Evolutionary conservation across 2,329 filamentous ascomycete genomes (phyloP), one percentile per base, ranked within the genome.

Genomic region (Paecilomyces sp.): DNA sequence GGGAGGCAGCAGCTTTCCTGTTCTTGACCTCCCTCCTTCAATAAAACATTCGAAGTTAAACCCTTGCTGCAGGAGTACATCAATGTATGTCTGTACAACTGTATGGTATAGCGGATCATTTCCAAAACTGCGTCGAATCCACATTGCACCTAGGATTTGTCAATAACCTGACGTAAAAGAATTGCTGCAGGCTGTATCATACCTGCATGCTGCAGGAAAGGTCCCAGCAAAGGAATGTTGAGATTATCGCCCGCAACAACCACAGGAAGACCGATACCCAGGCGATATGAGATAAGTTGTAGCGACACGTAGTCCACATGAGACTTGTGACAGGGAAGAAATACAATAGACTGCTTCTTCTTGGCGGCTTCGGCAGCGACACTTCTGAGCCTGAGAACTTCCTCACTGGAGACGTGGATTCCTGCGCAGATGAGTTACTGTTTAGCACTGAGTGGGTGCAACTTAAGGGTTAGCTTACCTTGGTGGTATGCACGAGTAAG

Each of bases 21-120:
- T 99, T 57, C 94, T 83, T 33, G 92, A 97, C 18, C 94, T 84
- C 1, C 93, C 92, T 15, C 94, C 94, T 77, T 99, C 94, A 61
- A 99, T 95, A 68, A 99, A 99, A 74, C 94, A 99, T 74, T 97
- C 93, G 55, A 99, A 85, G 72, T 99, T 97, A 76, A 88, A 96
- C 0, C 94, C 94, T 64, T 91, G 88, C 69, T 94, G 90, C 2
- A 99, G 80, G 52, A 99, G 74, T 0, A 91, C 95, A 72, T 99
- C 94, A 67, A 99, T 92, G 70, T 99, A 99, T 6, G 92, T 85
- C 74, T 99, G 94, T 6, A 99, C 93, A n/a, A 97, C 81, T 0
- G 92, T 93, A 4, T 87, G 86, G 72, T 99, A 99, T 0, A 99
- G 78, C 36, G 89, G 85, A 72, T 99, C 94, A 62, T 96, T 90